phyloP scores from a whole-genome alignment of 2,329 filamentous ascomycete genomes.

The Claviceps citrina region DNA sequence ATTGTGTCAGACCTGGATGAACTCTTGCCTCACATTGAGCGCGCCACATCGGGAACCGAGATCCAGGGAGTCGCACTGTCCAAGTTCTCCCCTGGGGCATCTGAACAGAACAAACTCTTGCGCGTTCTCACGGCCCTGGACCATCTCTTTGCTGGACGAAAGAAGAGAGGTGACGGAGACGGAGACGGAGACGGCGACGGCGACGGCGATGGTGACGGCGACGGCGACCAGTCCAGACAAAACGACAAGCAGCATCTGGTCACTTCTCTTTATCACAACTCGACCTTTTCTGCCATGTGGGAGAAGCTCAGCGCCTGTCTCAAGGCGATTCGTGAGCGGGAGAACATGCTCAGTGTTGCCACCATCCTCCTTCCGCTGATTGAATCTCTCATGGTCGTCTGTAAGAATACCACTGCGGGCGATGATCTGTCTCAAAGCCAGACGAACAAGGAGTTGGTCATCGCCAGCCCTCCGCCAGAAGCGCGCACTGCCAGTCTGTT shows the following conservation, averaged over 20 bases:
- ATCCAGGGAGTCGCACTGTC: constrained; percentile 86
- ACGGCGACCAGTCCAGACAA: constrained; percentile 37
- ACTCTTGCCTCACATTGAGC: constrained; percentile 70
- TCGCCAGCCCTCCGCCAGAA: constrained; percentile 63
- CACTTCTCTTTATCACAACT: constrained; percentile 75
- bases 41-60: constrained; percentile 77
- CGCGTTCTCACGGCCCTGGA: constrained; percentile 87
- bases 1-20: constrained; percentile 76
- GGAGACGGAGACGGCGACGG: constrained; percentile 32
- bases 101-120: constrained; percentile 90
- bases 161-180: constrained; percentile 35
- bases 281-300: constrained; percentile 84
- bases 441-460: constrained; percentile 48
- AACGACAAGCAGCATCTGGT: constrained; percentile 70
- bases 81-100: constrained; percentile 91
- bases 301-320: constrained; percentile 80
- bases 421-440: constrained; percentile 42
- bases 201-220: constrained; percentile 27
- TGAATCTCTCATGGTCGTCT: constrained; percentile 95
- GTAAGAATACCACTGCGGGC: constrained; percentile 84
- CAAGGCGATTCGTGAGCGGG: constrained; percentile 72
- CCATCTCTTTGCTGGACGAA: constrained; percentile 81
- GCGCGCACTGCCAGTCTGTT: constrained; percentile 77
- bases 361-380: constrained; percentile 90
- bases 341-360: constrained; percentile 92